These are phyloP conservation scores for Salvia miltiorrhiza DNA, from an alignment of 257 asterid species.

Conservation along the genomic window DNA sequence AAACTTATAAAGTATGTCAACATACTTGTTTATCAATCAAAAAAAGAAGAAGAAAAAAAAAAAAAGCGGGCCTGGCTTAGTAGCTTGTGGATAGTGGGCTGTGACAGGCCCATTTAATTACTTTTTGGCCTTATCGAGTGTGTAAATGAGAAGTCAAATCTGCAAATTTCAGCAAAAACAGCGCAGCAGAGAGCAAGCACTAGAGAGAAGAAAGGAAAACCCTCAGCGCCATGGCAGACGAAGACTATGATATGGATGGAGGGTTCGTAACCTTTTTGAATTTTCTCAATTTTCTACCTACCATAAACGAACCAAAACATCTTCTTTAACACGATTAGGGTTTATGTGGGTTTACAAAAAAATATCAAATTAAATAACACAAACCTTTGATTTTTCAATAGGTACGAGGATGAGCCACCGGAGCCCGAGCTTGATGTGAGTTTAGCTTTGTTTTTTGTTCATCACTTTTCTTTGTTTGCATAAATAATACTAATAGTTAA, in stretches of 20 bases:
- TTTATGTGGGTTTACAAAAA: neutral
- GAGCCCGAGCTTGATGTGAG: constrained; percentile 87
- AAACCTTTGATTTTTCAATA: constrained; percentile 14
- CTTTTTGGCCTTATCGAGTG: neutral
- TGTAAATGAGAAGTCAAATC: neutral
- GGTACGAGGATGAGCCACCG: constrained; percentile 82
- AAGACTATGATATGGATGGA: constrained; percentile 84
- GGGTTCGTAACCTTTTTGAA: constrained; percentile 36
- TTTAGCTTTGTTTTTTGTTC: neutral
- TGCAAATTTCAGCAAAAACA: neutral
- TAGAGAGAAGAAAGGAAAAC: neutral
- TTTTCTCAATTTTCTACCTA: neutral
- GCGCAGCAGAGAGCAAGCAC: neutral
- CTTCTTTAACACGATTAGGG: constrained; percentile 5
- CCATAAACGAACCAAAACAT: neutral
- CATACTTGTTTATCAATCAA: too few relatives aligned
- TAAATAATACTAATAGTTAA: too few relatives aligned
- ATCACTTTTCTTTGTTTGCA: neutral
- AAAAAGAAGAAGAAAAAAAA: too few relatives aligned
- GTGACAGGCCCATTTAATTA: neutral
- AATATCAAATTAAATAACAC: neutral
- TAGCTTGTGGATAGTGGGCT: neutral
- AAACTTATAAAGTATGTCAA: too few relatives aligned
- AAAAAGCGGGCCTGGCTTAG: neutral
- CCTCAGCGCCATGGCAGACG: constrained; percentile 66